phyloP scores from a whole-genome alignment of 768 basidiomycete genomes.

The Tylopilus intermedius region DNA sequence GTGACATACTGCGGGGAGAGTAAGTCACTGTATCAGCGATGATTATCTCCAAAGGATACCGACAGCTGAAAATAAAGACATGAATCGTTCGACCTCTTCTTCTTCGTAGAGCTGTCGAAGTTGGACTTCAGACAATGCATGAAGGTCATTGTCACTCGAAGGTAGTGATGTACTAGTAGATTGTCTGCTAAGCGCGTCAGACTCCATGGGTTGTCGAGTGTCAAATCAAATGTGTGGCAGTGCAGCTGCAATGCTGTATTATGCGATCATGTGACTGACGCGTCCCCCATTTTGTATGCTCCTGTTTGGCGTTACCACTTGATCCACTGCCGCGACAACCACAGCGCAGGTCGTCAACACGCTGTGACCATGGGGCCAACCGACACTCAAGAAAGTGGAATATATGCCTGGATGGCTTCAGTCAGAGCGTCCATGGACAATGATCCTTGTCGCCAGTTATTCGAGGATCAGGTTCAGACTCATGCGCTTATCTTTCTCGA shows the following conservation, averaged over 20 bases:
- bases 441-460: conserved; percentile 65
- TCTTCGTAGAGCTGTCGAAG: conserved; percentile 57
- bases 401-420: conserved; percentile 63
- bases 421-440: conserved; percentile 65
- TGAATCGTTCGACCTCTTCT: conserved; percentile 59
- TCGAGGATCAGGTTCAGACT: conserved; percentile 68
- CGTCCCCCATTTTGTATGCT: conserved; percentile 18
- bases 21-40: neutral
- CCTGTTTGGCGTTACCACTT: conserved; percentile 13
- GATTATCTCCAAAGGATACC: conserved; percentile 19
- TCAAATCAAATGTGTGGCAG: neutral
- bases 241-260: neutral
- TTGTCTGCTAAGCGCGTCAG: neutral
- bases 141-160: conserved; percentile 6
- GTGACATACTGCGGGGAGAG: conserved; percentile 45
- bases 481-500: conserved; percentile 79
- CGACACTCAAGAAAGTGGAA: conserved; percentile 34
- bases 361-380: conserved; percentile 8
- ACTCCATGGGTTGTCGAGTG: conserved; percentile 5
- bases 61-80: conserved; percentile 58
- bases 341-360: neutral
- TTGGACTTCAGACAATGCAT: conserved; percentile 45
- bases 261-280: conserved; percentile 27
- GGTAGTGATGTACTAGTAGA: neutral
- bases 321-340: neutral